Conservation (phyloP, 495 filamentous ascomycete genomes). For the Xylaria sp. region DNA sequence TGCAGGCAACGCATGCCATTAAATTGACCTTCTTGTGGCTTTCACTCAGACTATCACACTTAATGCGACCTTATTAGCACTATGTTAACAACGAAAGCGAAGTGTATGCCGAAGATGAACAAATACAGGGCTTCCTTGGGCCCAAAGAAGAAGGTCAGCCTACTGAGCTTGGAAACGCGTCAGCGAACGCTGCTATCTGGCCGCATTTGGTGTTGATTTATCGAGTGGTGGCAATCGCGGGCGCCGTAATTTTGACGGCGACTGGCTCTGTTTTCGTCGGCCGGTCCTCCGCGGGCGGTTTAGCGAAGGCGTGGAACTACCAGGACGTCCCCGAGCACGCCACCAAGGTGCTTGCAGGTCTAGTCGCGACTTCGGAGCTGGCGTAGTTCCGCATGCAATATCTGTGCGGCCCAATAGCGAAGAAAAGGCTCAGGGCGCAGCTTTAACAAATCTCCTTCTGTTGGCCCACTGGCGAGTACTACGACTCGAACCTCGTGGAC, state of each 20-base stretch:
- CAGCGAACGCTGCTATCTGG: not conserved
- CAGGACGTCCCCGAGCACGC: conserved; percentile 9
- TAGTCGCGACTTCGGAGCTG: not conserved
- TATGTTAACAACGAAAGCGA: not conserved
- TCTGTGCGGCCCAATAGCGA: conserved; percentile 33
- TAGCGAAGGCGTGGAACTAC: not conserved
- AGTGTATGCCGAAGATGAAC: conserved; percentile 6
- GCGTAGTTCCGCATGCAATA: conserved; percentile 16
- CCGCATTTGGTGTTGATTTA: not conserved
- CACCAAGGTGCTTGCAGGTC: not conserved
- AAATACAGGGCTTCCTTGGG: conserved; percentile 2
- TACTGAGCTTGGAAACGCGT: not conserved
- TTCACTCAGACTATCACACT: not conserved
- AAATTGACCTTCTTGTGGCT: not conserved
- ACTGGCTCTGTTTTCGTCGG: not conserved
- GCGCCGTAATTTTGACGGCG: conserved; percentile 13
- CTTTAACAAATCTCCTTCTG: conserved; percentile 42
- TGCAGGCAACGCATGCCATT: not conserved
- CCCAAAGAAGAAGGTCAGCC: not conserved
- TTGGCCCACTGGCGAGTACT: conserved; percentile 42
- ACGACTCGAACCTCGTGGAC: conserved; percentile 30
- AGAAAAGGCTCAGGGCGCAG: conserved; percentile 33
- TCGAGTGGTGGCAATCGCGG: not conserved
- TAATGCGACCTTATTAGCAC: not conserved
- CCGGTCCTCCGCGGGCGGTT: not conserved